These are phyloP conservation scores for Tulasnella sp. DNA, from an alignment of 768 basidiomycete species.

Conservation along the genomic window DNA sequence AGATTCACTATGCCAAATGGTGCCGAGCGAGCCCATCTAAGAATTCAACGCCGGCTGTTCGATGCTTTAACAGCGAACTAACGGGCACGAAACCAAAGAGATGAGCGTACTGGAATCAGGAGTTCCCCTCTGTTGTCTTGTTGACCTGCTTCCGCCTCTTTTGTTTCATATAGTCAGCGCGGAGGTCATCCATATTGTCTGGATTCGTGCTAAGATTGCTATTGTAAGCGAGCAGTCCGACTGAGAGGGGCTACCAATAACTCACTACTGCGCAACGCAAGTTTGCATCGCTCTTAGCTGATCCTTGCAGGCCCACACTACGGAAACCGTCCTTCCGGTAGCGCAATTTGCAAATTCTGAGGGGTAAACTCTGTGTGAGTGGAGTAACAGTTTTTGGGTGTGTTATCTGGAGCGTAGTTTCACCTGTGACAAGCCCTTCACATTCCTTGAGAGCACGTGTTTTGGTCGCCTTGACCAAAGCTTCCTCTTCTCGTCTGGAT, in stretches of 20 bases:
- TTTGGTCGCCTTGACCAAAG: slow-evolving; percentile 71
- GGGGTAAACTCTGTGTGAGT: background rate
- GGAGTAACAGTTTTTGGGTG: background rate
- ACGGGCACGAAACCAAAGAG: no score
- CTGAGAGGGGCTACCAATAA: background rate
- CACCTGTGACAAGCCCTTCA: slow-evolving; percentile 64
- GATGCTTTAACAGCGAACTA: no score
- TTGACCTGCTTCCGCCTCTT: background rate
- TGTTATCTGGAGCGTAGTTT: background rate
- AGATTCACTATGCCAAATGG: no score
- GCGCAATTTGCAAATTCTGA: slow-evolving; percentile 81
- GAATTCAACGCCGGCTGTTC: no score
- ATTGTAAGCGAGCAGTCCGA: background rate
- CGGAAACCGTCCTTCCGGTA: slow-evolving; percentile 66
- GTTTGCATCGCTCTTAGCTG: slow-evolving; percentile 60
- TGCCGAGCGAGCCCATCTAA: no score
- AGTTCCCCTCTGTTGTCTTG: no score
- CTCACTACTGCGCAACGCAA: slow-evolving; percentile 75
- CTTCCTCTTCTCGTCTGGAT: slow-evolving; percentile 81
- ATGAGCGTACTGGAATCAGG: no score
- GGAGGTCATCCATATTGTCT: slow-evolving; percentile 18
- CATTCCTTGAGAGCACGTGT: slow-evolving; percentile 70
- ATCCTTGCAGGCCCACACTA: slow-evolving; percentile 72
- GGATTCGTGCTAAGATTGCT: slow-evolving; percentile 15
- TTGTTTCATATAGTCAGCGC: slow-evolving; percentile 18